These are phyloP conservation scores for Ogataea nonfermentans DNA, from an alignment of 805 yeast species.

Conservation along the genomic window DNA sequence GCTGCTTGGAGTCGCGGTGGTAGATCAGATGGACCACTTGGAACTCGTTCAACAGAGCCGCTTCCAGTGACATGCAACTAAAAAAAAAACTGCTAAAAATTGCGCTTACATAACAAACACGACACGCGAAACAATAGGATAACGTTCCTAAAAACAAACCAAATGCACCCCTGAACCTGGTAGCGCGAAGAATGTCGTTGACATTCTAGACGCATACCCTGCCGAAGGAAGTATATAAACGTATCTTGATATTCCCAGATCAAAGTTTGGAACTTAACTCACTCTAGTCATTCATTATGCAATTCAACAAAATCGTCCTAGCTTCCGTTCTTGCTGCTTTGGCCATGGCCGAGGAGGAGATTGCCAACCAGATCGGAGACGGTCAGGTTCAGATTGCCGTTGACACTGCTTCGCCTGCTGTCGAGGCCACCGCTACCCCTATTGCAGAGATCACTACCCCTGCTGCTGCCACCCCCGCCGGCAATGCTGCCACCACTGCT, in stretches of 20 bases:
- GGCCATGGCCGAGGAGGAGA: slow-evolving; percentile 13
- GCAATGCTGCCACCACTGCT: slow-evolving; percentile 11
- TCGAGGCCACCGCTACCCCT: slow-evolving; percentile 4
- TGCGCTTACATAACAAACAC: slow-evolving; percentile 11
- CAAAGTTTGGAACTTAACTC: slow-evolving; percentile 1
- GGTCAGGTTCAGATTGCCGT: slow-evolving; percentile 24
- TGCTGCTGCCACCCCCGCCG: slow-evolving; percentile 4
- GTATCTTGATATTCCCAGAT: neutral
- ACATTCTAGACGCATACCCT: neutral
- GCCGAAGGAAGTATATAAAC: slow-evolving; percentile 6
- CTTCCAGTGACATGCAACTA: slow-evolving; percentile 3
- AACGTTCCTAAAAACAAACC: neutral
- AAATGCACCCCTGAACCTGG: slow-evolving; percentile 7
- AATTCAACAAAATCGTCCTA: slow-evolving; percentile 22
- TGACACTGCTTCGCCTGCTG: neutral
- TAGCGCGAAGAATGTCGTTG: slow-evolving; percentile 8
- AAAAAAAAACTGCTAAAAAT: neutral
- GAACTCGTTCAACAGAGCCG: slow-evolving; percentile 44
- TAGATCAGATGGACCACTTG: slow-evolving; percentile 60
- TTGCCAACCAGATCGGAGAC: slow-evolving; percentile 25
- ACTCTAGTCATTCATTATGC: slow-evolving; percentile 24
- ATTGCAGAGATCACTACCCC: neutral
- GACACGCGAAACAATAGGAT: slow-evolving; percentile 3
- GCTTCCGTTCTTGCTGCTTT: slow-evolving; percentile 8
- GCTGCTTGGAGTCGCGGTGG: slow-evolving; percentile 77